Evolutionary conservation across 176 grass and related monocot genomes (phyloP).

Genomic region (Juncus effusus): DNA sequence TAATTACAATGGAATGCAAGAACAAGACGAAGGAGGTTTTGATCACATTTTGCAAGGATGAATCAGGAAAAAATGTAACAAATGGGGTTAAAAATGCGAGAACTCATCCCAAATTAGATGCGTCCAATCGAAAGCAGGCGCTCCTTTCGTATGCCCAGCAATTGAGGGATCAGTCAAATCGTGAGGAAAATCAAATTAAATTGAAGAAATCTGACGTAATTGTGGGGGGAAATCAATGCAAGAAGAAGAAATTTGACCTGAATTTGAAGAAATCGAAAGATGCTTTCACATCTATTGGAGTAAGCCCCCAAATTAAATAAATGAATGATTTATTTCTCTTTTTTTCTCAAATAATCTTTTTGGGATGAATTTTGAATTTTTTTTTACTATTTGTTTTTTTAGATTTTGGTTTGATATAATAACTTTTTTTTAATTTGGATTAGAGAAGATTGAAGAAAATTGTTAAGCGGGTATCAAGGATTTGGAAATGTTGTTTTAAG

Average conservation of each 20-base stretch:
- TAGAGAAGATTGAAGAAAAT: constrained; percentile 13
- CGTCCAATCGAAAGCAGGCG: neutral
- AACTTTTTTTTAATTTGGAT: neutral
- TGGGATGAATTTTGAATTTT: neutral
- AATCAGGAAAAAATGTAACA: neutral
- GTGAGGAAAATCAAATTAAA: neutral
- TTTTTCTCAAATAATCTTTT: constrained; percentile 1
- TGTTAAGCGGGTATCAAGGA: neutral
- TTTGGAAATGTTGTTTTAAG: constrained; percentile 14
- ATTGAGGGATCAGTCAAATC: neutral
- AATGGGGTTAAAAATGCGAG: neutral
- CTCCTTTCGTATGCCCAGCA: neutral
- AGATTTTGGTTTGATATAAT: too few species aligned
- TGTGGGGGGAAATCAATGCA: too few species aligned
- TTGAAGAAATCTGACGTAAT: neutral
- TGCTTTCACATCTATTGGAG: neutral
- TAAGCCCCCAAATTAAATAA: neutral
- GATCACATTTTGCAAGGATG: constrained; percentile 8
- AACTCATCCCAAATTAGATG: neutral
- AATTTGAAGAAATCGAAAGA: neutral
- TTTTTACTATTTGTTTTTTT: neutral
- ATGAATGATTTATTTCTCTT: neutral
- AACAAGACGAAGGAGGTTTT: constrained; percentile 9
- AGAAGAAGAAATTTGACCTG: too few species aligned
- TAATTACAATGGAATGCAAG: neutral